Evolutionary conservation across 768 basidiomycete species (phyloP), one percentile per base, ranked within the genome.

Genomic region (Termitomyces sp.): DNA sequence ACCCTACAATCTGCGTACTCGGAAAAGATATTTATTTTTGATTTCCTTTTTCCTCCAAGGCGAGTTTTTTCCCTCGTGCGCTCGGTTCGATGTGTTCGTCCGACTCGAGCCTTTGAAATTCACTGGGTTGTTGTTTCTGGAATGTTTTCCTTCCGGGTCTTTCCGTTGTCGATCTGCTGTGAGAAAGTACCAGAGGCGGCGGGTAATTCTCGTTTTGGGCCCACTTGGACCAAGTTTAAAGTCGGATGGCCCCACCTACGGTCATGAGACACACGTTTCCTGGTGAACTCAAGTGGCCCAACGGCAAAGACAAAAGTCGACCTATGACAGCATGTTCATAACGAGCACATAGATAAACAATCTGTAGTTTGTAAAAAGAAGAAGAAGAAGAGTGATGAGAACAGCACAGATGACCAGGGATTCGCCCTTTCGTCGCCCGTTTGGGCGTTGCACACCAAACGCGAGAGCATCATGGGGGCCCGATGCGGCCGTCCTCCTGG

Each of bases 401-500:
- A 54, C 56, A 49, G 65, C 54, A 61, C 37, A 50, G 44, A 41
- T 51, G 58, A 58, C 51, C 60, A 49, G 52, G 49, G 39, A 47
- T 51, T 53, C 51, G 50, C 59, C 55, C 60, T 26, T 61, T 49
- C 31, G 22, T 37, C 18, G 39, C 45, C 64, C 60, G 58, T 66
- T 66, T 50, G 50, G 54, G 60, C 66, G 37, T 58, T 41, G 34
- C 51, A 18, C 16, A 58, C 44, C 33, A 24, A 47, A 48, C 49
- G n/a, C 22, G 50, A 47, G 59, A 52, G 37, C 45, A 57, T 66
- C 62, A 66, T 58, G 63, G 62, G 42, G 60, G 62, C 15, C 70
- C 71, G 70, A 72, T 73, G 55, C 72, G 67, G 62, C 59, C 68
- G 62, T 77, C 75, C 67, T 77, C 75, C 59, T 72, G 72, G 64